Evolutionary conservation across 352 stramenopile species (phyloP).

Genomic region (Phytophthora pseudosyringae): DNA sequence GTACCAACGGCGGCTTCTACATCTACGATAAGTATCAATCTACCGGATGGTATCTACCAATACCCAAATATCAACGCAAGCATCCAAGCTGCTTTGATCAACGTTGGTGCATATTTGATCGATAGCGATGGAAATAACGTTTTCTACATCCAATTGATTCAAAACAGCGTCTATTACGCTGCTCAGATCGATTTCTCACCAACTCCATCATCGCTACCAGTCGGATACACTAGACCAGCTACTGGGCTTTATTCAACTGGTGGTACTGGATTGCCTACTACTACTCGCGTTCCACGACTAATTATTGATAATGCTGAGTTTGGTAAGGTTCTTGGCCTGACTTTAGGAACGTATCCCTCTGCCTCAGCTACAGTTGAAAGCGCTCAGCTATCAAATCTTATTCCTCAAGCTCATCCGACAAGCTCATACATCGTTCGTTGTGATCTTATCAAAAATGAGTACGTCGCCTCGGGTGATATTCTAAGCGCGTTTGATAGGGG

Average conservation of each 20-base stretch:
- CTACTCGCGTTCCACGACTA: constrained; percentile 16
- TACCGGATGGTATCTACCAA: background rate
- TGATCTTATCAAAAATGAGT: constrained; percentile 27
- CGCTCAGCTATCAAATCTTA: constrained; percentile 17
- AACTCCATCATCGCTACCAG: no score
- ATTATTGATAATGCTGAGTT: constrained; percentile 32
- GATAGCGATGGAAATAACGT: no score
- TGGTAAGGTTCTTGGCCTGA: constrained; percentile 21
- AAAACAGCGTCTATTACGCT: constrained; percentile 17
- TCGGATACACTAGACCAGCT: no score
- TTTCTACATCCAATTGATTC: background rate
- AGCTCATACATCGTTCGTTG: constrained; percentile 23
- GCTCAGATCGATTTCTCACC: constrained; percentile 26
- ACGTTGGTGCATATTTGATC: no score
- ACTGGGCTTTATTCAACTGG: constrained; percentile 18
- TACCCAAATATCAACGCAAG: no score
- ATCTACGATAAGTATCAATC: background rate
- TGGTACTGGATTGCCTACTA: constrained; percentile 18
- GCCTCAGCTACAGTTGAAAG: constrained; percentile 2
- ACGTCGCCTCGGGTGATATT: constrained; percentile 22
- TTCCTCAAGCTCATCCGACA: constrained; percentile 14
- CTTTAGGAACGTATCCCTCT: constrained; percentile 16
- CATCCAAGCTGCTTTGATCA: no score
- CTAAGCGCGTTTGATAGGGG: constrained; percentile 12
- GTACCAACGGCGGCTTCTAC: constrained; percentile 14